Evolutionary conservation across 208 protist species (phyloP).

Genomic region (Angomonas deanei): DNA sequence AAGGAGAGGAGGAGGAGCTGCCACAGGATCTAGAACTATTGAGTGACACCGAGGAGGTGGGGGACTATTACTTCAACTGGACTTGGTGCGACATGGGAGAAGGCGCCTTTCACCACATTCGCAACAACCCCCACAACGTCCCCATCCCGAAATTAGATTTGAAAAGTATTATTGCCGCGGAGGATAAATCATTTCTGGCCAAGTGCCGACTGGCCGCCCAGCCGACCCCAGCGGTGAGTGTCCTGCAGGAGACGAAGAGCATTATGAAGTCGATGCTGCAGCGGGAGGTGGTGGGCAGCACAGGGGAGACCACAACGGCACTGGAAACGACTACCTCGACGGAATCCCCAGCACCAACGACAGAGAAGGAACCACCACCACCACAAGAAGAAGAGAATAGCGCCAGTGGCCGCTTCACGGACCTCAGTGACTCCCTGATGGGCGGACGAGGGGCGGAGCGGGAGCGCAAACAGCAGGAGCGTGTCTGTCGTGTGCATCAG

Average conservation of each 20-base stretch:
- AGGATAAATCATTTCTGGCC: neutral
- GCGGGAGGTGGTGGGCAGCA: no score
- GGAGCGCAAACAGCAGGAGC: constrained; percentile 8
- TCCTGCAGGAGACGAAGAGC: neutral
- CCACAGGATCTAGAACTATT: no score
- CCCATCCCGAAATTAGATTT: neutral
- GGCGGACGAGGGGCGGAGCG: constrained; percentile 12
- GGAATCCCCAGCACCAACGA: no score
- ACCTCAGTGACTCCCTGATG: constrained; percentile 17
- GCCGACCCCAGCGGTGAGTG: neutral
- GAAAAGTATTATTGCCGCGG: neutral
- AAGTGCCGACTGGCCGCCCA: neutral
- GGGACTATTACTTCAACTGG: no score
- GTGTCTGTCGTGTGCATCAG: constrained; percentile 6
- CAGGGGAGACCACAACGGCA: no score
- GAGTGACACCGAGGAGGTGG: no score
- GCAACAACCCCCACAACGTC: neutral
- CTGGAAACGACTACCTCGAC: no score
- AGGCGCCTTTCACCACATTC: neutral
- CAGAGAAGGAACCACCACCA: no score
- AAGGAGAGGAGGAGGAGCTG: no score
- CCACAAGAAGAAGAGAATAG: no score
- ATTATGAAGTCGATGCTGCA: no score
- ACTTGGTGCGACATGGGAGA: neutral
- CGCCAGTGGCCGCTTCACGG: constrained; percentile 1